These are phyloP conservation scores for Sporothrix dimorphospora DNA, from an alignment of 2,329 filamentous ascomycete genomes.

Conservation along the genomic window DNA sequence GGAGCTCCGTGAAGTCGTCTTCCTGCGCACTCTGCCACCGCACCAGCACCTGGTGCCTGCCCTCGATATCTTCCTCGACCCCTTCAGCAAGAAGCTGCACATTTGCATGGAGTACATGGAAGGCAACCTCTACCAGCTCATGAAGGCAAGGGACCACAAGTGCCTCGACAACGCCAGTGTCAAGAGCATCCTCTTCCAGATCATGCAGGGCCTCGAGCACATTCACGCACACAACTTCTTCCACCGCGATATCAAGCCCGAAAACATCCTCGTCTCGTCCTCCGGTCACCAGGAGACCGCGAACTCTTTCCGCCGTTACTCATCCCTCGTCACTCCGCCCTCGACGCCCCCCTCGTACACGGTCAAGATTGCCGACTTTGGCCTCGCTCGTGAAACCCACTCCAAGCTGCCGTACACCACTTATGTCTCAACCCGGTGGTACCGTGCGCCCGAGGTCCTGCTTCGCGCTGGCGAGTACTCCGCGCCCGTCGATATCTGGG, in stretches of 20 bases:
- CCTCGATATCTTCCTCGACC: conserved; percentile 96
- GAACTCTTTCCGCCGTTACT: conserved; percentile 91
- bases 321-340: conserved; percentile 87
- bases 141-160: conserved; percentile 98
- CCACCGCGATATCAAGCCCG: conserved; percentile 98
- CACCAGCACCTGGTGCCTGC: conserved; percentile 96
- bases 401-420: conserved; percentile 97
- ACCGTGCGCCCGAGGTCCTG: conserved; percentile 92
- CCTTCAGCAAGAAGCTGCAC: conserved; percentile 92
- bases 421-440: conserved; percentile 98
- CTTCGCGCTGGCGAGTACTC: conserved; percentile 95
- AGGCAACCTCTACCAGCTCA: conserved; percentile 96
- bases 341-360: conserved; percentile 92
- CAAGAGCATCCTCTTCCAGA: conserved; percentile 97
- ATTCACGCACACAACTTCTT: conserved; percentile 98
- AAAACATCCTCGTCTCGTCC: conserved; percentile 96
- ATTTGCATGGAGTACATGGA: conserved; percentile 99
- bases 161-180: conserved; percentile 86
- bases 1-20: conserved; percentile 95
- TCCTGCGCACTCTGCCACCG: conserved; percentile 82
- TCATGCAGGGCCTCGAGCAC: conserved; percentile 92
- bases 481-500: conserved; percentile 97
- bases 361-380: conserved; percentile 98
- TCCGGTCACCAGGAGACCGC: conserved; percentile 79
- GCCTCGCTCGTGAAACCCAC: conserved; percentile 94